Evolutionary conservation across 2,329 filamentous ascomycete genomes (phyloP).

Genomic region (Aureobasidium sp.): DNA sequence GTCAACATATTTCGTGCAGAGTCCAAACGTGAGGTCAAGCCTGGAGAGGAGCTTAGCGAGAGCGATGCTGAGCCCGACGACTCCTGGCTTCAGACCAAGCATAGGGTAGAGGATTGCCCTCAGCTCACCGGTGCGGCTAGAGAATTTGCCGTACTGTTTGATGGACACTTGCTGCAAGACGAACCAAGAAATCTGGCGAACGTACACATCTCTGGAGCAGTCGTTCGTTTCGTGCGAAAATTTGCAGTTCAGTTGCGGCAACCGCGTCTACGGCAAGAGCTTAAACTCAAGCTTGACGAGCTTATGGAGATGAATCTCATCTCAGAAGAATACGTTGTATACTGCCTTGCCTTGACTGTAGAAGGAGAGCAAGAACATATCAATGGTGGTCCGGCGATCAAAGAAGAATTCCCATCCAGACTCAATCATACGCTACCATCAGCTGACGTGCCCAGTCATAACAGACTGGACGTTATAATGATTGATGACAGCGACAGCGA

Average conservation of each 20-base stretch:
- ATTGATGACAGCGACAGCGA: conserved; percentile 1
- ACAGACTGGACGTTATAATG: not conserved
- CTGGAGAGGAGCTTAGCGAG: conserved; percentile 32
- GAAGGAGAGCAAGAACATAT: not conserved
- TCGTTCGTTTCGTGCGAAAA: conserved; percentile 30
- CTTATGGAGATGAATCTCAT: conserved; percentile 24
- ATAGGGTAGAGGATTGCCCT: conserved; percentile 18
- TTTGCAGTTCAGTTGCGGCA: conserved; percentile 18
- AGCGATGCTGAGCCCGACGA: conserved; percentile 36
- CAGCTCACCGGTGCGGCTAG: conserved; percentile 20
- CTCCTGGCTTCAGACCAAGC: conserved; percentile 28
- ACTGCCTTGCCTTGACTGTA: not conserved
- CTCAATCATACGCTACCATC: not conserved
- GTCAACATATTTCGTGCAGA: conserved; percentile 32
- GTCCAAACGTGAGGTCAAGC: conserved; percentile 29
- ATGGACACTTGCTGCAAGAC: conserved; percentile 26
- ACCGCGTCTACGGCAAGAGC: conserved; percentile 20
- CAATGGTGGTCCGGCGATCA: not conserved
- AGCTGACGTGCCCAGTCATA: not conserved
- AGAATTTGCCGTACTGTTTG: conserved; percentile 29
- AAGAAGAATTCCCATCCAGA: not conserved
- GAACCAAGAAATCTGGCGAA: conserved; percentile 27
- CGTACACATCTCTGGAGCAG: conserved; percentile 26
- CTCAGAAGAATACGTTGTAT: conserved; percentile 16
- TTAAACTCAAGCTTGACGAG: conserved; percentile 25